Evolutionary conservation across 495 filamentous ascomycete genomes (phyloP).

Genomic region (Rhypophila decipiens): DNA sequence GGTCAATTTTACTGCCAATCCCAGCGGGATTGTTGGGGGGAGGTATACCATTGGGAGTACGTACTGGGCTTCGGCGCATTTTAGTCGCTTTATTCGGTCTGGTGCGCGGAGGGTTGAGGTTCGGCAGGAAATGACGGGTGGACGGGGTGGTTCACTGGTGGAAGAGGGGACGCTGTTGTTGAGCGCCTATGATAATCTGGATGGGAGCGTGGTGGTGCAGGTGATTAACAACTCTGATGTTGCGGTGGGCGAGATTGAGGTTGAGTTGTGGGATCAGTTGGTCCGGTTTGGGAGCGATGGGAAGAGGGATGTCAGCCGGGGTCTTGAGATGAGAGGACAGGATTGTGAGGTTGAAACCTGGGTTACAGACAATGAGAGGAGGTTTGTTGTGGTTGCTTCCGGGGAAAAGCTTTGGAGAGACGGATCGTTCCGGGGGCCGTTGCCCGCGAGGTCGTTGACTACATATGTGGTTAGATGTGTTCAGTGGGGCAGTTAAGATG

Average conservation of each 20-base stretch:
- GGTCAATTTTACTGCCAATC: background rate
- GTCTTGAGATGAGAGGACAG: background rate
- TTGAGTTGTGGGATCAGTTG: background rate
- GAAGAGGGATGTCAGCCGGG: no score
- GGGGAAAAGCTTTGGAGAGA: background rate
- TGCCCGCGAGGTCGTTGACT: conserved; percentile 3
- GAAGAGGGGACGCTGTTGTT: background rate
- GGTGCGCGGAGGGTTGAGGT: conserved; percentile 9
- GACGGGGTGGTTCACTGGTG: background rate
- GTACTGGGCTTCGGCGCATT: conserved; percentile 15
- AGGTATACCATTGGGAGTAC: conserved; percentile 4
- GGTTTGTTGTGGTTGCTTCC: background rate
- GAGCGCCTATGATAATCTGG: conserved; percentile 10
- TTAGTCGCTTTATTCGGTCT: conserved; percentile 15
- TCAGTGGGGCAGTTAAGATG: no score
- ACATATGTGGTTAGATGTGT: conserved; percentile 4
- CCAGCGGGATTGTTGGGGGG: background rate
- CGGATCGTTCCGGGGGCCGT: background rate
- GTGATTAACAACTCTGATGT: conserved; percentile 13
- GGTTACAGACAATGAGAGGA: conserved; percentile 2
- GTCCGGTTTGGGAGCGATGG: no score
- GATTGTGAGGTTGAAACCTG: background rate
- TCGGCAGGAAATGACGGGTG: background rate
- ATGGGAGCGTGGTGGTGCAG: conserved; percentile 11
- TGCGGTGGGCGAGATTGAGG: background rate